phyloP scores from a whole-genome alignment of 345 rosid species.

The Hibiscus syriacus region DNA sequence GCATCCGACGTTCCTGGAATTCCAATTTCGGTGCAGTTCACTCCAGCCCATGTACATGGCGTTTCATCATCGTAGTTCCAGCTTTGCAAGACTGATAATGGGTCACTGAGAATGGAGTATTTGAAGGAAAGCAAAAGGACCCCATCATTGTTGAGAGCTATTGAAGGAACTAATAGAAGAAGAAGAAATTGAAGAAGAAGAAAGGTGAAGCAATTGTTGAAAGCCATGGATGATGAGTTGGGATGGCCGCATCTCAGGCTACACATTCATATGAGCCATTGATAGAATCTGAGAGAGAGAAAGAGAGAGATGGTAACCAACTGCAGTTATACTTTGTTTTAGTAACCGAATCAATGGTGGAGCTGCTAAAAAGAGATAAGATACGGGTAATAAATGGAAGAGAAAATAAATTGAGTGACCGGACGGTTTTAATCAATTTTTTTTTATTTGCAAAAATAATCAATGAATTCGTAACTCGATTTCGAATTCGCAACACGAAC shows the following conservation, averaged over 20 bases:
- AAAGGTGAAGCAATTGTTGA: constrained; percentile 15
- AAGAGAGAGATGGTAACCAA: constrained; percentile 52
- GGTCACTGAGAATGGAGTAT: constrained; percentile 62
- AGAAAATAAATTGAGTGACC: too few species aligned
- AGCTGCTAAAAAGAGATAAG: constrained; percentile 7
- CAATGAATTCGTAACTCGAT: too few species aligned
- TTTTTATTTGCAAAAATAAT: too few species aligned
- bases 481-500: too few species aligned
- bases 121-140: constrained; percentile 56
- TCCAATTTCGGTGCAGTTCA: constrained; percentile 42
- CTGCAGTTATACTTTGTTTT: constrained; percentile 49
- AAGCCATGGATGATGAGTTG: constrained; percentile 27
- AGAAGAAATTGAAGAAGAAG: constrained; percentile 13
- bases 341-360: constrained; percentile 49
- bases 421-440: too few species aligned
- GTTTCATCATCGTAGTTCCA: constrained; percentile 45
- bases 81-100: constrained; percentile 51
- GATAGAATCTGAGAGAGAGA: constrained; percentile 3
- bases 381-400: constrained; percentile 2
- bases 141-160: constrained; percentile 54
- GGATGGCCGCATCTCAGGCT: constrained; percentile 13
- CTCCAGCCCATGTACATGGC: constrained; percentile 71
- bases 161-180: constrained; percentile 25
- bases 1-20: constrained; percentile 32
- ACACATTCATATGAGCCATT: constrained; percentile 23